These are phyloP conservation scores for Solanum hybrid DNA, from an alignment of 305 asterid species.

Conservation along the genomic window DNA sequence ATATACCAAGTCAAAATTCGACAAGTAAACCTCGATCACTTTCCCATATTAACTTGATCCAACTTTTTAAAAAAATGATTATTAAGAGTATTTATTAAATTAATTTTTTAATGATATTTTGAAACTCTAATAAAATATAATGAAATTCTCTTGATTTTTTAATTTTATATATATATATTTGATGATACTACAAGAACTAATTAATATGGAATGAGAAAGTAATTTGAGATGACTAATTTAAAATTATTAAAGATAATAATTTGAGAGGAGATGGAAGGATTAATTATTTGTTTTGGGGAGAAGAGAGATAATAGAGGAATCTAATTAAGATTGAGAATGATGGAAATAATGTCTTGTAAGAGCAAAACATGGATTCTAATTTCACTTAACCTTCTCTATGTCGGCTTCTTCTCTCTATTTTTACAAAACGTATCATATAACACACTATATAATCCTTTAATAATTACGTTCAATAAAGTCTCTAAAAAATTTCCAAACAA, in stretches of 20 bases:
- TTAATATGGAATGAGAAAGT: not conserved
- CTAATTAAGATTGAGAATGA: not conserved
- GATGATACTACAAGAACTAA: not conserved
- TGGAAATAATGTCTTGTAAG: constrained; percentile 27
- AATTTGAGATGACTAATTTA: not conserved
- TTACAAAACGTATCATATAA: not conserved
- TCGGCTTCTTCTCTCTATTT: constrained; percentile 38
- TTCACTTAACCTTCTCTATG: constrained; percentile 29
- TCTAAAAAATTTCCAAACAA: not conserved
- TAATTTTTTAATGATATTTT: no score
- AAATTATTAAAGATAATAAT: not conserved
- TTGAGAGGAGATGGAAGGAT: not conserved
- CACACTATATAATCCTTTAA: not conserved
- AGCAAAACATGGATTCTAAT: constrained; percentile 52
- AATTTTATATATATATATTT: no score
- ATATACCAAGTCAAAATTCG: no score
- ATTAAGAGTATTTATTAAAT: no score
- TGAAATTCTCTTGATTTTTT: no score
- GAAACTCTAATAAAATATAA: no score
- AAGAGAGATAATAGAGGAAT: not conserved
- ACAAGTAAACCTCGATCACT: not conserved
- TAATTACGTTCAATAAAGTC: not conserved
- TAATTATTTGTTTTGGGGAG: not conserved
- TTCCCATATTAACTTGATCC: not conserved
- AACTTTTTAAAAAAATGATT: no score